Base-by-base conservation (phyloP, 169 alveolate species). In the Babesia divergens region DNA sequence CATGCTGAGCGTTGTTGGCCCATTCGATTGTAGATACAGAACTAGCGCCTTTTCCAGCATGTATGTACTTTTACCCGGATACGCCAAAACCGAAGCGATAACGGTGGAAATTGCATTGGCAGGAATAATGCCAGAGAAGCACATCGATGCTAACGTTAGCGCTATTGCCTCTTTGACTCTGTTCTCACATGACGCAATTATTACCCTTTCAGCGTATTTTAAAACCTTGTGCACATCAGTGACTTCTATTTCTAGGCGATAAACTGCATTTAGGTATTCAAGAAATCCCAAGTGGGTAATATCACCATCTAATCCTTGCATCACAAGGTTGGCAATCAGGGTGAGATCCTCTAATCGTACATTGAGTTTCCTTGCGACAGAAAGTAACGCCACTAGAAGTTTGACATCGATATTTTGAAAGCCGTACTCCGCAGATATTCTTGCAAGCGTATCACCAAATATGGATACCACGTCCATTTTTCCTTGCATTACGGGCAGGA, bases 191-290 rank as follows among this genome's bases (percentile, higher is more conserved):
- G 72, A 4, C 22, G 26, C n/a, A 14, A 7, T 22, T 13, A 47
- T 20, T 7, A 24, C 72, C 24, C 20, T 29, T 3, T 9, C 47
- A 13, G 72, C 59, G 31, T 1, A 5, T 20, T 62, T 20, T 35
- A 62, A 0, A 0, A 62, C 13, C 56, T 7, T 28, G 2, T 31
- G n/a, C 11, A 5, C 5, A 2, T 29, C 20, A 24, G 2, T 18
- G n/a, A 62, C 59, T 8, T 13, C 47, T 3, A 62, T 7, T 0
- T 62, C 72, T 13, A 62, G 59, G 22, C 47, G 72, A 31, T 62
- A 62, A 1, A 62, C 59, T 62, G 72, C 72, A 46, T 62, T 62
- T 26, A 62, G 22, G 31, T 44, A 62, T 9, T 62, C 72, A 58
- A 62, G 28, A 35, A 43, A 62, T 7, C 49, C 59, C 18, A 24